Evolutionary conservation across 805 yeast species (phyloP).

Genomic region (Candida sphagnicola): DNA sequence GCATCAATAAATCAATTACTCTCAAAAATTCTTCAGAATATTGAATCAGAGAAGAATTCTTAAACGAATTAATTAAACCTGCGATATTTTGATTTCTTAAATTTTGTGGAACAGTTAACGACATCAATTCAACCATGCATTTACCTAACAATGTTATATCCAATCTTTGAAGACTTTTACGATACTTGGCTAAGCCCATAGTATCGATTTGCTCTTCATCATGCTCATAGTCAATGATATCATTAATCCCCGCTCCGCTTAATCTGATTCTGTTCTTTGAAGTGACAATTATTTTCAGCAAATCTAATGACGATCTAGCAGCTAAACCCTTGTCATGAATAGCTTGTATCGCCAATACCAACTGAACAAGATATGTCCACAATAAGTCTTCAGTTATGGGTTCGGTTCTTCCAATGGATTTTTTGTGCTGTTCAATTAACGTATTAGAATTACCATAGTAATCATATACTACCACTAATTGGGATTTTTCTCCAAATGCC

Average conservation of each 20-base stretch:
- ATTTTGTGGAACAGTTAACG: conserved; percentile 27
- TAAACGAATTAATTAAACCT: conserved; percentile 13
- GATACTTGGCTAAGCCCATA: conserved; percentile 8
- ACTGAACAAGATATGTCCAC: conserved; percentile 76
- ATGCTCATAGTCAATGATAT: conserved; percentile 49
- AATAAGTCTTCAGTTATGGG: conserved; percentile 60
- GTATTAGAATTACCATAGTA: conserved; percentile 77
- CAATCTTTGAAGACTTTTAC: conserved; percentile 36
- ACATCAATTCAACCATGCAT: conserved; percentile 53
- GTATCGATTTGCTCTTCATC: conserved; percentile 19
- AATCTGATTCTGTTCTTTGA: conserved; percentile 68
- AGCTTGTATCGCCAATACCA: conserved; percentile 62
- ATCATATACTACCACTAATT: conserved; percentile 73
- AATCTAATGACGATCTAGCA: conserved; percentile 55
- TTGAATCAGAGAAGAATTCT: conserved; percentile 7
- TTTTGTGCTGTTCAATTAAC: conserved; percentile 61
- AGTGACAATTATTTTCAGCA: conserved; percentile 70
- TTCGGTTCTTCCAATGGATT: conserved; percentile 36
- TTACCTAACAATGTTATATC: conserved; percentile 62
- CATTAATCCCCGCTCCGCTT: conserved; percentile 67
- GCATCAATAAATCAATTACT: conserved; percentile 33
- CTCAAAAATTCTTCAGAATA: conserved; percentile 44
- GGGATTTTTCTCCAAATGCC: conserved; percentile 68
- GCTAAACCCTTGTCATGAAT: conserved; percentile 65
- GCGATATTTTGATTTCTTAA: conserved; percentile 13